Conservation (phyloP, 2,329 filamentous ascomycete species). For the Diaporthe sp. region DNA sequence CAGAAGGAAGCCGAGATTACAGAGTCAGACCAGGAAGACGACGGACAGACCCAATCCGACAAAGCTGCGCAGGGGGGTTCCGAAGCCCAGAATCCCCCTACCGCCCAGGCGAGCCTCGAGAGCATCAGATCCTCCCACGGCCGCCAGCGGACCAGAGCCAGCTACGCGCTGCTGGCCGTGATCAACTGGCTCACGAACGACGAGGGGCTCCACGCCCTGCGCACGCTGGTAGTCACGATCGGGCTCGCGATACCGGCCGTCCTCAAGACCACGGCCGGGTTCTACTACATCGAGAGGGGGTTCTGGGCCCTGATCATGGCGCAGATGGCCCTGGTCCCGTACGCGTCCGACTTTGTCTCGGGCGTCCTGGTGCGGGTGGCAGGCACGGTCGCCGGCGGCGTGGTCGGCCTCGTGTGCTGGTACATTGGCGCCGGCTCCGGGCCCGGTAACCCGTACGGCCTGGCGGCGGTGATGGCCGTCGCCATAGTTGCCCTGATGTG, state of each 20-base stretch:
- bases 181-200: constrained; percentile 3
- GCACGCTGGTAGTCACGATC: background rate
- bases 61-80: background rate
- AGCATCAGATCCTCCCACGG: background rate
- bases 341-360: constrained; percentile 65
- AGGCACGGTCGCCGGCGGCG: constrained; percentile 62
- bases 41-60: background rate
- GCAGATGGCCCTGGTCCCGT: constrained; percentile 62
- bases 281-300: constrained; percentile 66
- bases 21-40: background rate
- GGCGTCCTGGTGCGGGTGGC: constrained; percentile 57
- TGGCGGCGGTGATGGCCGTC: constrained; percentile 60
- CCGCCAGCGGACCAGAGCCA: background rate
- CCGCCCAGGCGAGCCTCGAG: background rate
- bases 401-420: constrained; percentile 63
- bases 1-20: constrained; percentile 50
- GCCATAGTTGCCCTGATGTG: constrained; percentile 53
- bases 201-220: background rate
- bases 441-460: constrained; percentile 63
- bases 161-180: background rate
- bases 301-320: constrained; percentile 67
- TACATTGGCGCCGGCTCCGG: constrained; percentile 65
- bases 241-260: background rate
- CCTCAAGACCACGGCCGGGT: constrained; percentile 56
- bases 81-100: background rate